phyloP scores from a whole-genome alignment of 2,329 filamentous ascomycete species.

The Xylaria sp. region DNA sequence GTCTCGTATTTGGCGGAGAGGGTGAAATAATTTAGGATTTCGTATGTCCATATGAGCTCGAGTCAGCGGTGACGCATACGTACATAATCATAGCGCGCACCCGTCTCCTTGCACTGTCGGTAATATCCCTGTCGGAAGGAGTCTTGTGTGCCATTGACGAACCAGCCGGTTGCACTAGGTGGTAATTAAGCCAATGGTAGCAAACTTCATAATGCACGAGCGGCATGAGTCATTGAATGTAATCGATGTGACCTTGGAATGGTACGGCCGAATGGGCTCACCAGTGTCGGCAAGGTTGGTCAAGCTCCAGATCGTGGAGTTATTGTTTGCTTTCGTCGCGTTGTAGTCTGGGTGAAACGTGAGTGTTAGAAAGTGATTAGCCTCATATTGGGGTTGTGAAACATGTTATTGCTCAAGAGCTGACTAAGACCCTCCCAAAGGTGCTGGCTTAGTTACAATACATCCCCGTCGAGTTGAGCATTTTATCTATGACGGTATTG shows the following conservation, averaged over 20 bases:
- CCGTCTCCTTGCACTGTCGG: neutral
- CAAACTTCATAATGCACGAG: conserved; percentile 10
- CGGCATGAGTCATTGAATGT: conserved; percentile 5
- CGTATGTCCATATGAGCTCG: neutral
- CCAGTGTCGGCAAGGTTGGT: neutral
- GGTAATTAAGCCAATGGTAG: neutral
- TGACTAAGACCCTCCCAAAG: neutral
- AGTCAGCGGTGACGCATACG: neutral
- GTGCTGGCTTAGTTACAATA: conserved; percentile 1
- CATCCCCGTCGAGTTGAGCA: too few relatives aligned
- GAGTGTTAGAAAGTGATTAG: neutral
- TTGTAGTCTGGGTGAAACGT: conserved; percentile 7
- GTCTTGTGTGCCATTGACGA: neutral
- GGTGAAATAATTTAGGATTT: conserved; percentile 6
- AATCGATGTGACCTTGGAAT: neutral
- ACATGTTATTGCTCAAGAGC: too few relatives aligned
- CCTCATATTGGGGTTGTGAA: too few relatives aligned
- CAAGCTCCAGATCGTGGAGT: neutral
- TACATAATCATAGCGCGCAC: neutral
- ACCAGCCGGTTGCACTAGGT: neutral
- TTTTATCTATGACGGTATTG: too few relatives aligned
- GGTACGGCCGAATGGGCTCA: neutral
- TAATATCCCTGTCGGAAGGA: neutral
- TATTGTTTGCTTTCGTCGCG: neutral
- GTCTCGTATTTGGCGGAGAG: too few relatives aligned